Percentiles rank a stretch among this genome's conserved stretches.
phyloP scores from a whole-genome alignment of 163 green algal species.

The Chloromonas sp. region DNA sequence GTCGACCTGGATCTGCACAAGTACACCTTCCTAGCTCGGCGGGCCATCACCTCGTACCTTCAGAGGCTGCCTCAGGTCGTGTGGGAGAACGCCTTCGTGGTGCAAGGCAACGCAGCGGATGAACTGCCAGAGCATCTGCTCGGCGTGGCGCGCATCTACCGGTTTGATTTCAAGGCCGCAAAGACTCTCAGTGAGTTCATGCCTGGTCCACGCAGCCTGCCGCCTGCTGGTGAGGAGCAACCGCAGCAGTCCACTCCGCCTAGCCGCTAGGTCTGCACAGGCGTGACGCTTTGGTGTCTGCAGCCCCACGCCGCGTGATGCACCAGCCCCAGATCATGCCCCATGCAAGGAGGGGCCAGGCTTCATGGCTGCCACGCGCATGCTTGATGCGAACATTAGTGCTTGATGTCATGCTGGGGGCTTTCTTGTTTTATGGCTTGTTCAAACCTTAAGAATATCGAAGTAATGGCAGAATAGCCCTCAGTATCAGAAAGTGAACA shows the following conservation, averaged over 20 bases:
- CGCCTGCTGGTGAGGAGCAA: neutral
- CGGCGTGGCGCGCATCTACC: conserved; percentile 49
- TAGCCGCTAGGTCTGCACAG: too few species aligned
- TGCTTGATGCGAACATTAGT: too few species aligned
- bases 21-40: conserved; percentile 80
- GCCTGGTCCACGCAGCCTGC: neutral
- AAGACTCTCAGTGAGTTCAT: conserved; percentile 9
- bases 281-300: too few species aligned
- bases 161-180: conserved; percentile 44
- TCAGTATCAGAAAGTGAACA: too few species aligned
- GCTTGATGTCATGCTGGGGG: too few species aligned
- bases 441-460: too few species aligned
- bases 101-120: conserved; percentile 70
- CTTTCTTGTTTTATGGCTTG: too few species aligned
- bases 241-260: neutral
- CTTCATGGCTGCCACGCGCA: too few species aligned
- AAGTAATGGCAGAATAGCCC: too few species aligned
- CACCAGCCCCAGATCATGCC: too few species aligned
- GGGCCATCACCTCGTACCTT: conserved; percentile 63
- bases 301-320: too few species aligned
- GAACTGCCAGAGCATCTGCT: conserved; percentile 84
- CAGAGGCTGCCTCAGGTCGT: conserved; percentile 46
- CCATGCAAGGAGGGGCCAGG: too few species aligned
- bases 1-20: conserved; percentile 83
- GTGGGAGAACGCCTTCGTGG: conserved; percentile 71